Base-by-base conservation (phyloP, 2,329 filamentous ascomycete species). In the Pseudodiploospora longispora region DNA sequence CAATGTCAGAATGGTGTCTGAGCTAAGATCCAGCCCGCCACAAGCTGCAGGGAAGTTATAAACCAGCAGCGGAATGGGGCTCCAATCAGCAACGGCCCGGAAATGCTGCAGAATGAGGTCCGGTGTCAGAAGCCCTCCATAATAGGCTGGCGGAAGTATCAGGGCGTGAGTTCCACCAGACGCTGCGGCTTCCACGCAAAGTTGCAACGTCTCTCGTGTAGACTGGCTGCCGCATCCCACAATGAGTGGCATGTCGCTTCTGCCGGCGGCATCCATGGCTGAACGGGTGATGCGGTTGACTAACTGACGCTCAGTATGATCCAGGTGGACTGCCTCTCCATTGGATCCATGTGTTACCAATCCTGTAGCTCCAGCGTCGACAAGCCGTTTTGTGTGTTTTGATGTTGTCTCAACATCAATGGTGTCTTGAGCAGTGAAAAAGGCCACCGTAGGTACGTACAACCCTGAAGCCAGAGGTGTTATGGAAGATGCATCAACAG, bases 311-410 rank as follows among this genome's bases (percentile, higher is more conserved):
- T 87, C 83, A n/a, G 74, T 70, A 50, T 76, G 77, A 42, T 76
- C 75, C 7, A 87, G 70, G 56, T 87, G 82, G 3, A 83, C 81
- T 0, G 83, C 83, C 65, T 87, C 84, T 55, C 83, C 84, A 57
- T 87, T 87, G 54, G 80, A 84, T 34, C 83, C 82, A 59, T 85
- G 82, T 4, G 78, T 80, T 19, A 85, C 77, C 41, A 87, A 68
- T 36, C 83, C 83, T 12, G 80, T 72, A 36, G 87, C 72, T 32
- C 82, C 82, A 27, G 80, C 73, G 44, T 74, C 62, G 38, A 77
- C 80, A 3, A 87, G 73, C 41, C 78, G 75, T 27, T 76, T 66
- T 29, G 78, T 78, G 47, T 75, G 72, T 27, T 65, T 64, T 41
- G 66, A 63, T 29, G 72, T 74, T 4, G 73, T 69, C 19, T 66